Evolutionary conservation across 768 basidiomycete genomes (phyloP).

Genomic region (Mycena venus): DNA sequence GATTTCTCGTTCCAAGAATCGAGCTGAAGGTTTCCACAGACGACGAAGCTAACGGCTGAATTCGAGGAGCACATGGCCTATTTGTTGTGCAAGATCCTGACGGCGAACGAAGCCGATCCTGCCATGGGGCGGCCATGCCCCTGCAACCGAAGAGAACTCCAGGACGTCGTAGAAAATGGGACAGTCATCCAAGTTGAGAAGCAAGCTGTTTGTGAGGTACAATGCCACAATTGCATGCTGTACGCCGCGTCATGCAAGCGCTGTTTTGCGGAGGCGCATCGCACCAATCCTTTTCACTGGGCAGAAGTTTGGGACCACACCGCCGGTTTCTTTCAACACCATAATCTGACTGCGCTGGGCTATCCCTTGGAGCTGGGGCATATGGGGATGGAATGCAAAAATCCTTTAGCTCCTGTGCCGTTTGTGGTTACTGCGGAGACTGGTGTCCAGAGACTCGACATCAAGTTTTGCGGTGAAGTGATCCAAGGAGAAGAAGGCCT

Average conservation of each 20-base stretch:
- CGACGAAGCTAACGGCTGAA: background rate
- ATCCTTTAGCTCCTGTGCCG: background rate
- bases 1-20: too few species aligned
- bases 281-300: slow-evolving; percentile 20
- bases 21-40: background rate
- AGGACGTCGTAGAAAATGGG: background rate
- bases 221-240: background rate
- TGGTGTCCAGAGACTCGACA: background rate
- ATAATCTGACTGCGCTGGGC: background rate
- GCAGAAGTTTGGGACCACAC: slow-evolving; percentile 6
- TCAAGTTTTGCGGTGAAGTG: background rate
- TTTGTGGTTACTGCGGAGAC: background rate
- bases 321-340: background rate
- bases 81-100: background rate
- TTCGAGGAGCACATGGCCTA: background rate
- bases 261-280: background rate
- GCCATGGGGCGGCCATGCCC: background rate
- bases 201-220: background rate
- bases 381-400: background rate
- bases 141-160: background rate
- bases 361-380: background rate
- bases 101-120: background rate
- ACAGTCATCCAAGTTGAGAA: background rate
- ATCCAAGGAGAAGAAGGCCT: background rate
- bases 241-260: background rate